Percentiles rank a stretch among this genome's conserved stretches.
Conservation (phyloP, 116 monocot species). For the Thalassia testudinum region DNA sequence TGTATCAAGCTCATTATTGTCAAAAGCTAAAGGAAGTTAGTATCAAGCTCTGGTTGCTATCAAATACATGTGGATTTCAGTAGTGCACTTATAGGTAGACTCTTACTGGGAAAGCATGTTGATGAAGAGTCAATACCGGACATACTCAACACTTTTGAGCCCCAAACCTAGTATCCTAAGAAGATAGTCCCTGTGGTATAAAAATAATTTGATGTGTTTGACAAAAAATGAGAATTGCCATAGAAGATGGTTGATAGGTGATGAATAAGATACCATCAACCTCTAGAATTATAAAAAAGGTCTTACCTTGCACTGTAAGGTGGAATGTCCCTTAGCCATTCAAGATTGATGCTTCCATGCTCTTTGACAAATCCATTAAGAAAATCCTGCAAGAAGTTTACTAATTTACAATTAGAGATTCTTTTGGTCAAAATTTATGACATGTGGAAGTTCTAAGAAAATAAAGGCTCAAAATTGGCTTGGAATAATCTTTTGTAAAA, state of each 20-base stretch:
- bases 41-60: not conserved
- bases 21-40: not conserved
- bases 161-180: slow-evolving; percentile 89
- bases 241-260: not conserved
- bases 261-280: not conserved
- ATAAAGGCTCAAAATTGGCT: no score
- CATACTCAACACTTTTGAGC: slow-evolving; percentile 95
- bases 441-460: no score
- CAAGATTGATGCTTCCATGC: slow-evolving; percentile 89
- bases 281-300: not conserved
- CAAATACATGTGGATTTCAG: no score
- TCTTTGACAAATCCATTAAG: slow-evolving; percentile 61
- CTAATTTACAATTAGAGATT: no score
- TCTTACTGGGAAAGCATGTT: slow-evolving; percentile 91
- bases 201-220: not conserved
- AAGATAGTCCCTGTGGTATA: slow-evolving; percentile 72
- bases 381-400: slow-evolving; percentile 60
- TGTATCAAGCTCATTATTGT: slow-evolving; percentile 66
- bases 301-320: slow-evolving; percentile 88
- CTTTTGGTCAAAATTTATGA: no score
- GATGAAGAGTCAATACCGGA: slow-evolving; percentile 92
- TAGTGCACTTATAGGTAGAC: not conserved
- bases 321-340: slow-evolving; percentile 84
- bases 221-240: no score
- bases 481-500: no score